Base-by-base conservation (phyloP, 345 rosid species). In the Linum tenue region DNA sequence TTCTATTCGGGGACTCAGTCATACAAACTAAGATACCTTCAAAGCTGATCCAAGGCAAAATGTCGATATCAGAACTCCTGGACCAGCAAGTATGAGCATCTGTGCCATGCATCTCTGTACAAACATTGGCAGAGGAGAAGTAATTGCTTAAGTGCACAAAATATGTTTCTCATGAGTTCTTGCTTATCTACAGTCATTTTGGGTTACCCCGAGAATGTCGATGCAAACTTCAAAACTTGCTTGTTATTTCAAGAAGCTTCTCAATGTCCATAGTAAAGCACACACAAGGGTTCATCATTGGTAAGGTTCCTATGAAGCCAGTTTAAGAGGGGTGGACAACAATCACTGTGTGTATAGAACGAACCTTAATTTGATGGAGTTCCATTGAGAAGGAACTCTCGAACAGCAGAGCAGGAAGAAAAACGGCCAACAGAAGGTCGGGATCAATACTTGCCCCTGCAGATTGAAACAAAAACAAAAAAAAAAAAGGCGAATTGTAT, bases 301-400 rank as follows among this genome's bases (percentile, higher is more conserved):
- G 3, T 44, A 44, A 44, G 51, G 51, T 4, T 44, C 12, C 12
- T 44, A 14, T 44, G 51, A 2, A 44, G 7, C 51, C 51, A 44
- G 12, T 44, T 14, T 7, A 2, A 14, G 2, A 14, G 12, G 12
- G 51, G 51, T 44, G 12, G 12, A 44, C 51, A 14, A 9, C 51
- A 44, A 44, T 44, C 2, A 44, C 2, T 44, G 51, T 7, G 51
- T 44, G 51, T 44, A 8, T 44, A 48, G 11, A 8, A 56, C n/a
- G 55, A 73, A 94, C 98, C 97, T 88, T 90, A 69, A 94, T 90
- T 78, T 90, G 96, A 76, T 94, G 99, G 64, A 87, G 73, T 76
- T 94, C 95, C 99, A 90, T 90, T 0, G 96, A 79, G 69, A 94
- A 94, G 37, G 99, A 80, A 77, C 97, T 94, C 83, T 94, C 97